Evolutionary conservation across 2,329 filamentous ascomycete genomes (phyloP).

Genomic region (Beauveria caledonica): DNA sequence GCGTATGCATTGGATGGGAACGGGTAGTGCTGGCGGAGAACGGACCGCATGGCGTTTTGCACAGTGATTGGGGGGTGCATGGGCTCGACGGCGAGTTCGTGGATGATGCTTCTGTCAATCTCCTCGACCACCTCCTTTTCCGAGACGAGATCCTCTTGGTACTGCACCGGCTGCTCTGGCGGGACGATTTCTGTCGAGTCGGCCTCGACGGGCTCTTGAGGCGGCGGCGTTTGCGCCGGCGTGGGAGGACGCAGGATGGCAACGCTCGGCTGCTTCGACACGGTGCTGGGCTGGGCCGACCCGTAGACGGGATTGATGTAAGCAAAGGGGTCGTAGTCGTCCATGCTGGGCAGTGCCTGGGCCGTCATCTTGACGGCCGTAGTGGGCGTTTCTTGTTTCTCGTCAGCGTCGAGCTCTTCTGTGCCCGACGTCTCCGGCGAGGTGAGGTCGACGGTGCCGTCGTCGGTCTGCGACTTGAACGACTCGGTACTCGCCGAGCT

Average conservation of each 20-base stretch:
- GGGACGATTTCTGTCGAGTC: neutral
- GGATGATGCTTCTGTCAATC: constrained; percentile 36
- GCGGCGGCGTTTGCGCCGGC: constrained; percentile 35
- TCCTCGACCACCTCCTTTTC: constrained; percentile 15
- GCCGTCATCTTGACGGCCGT: neutral
- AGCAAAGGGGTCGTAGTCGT: constrained; percentile 42
- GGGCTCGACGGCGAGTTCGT: constrained; percentile 33
- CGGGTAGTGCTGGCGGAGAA: constrained; percentile 44
- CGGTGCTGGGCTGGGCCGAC: constrained; percentile 16
- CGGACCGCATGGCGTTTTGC: constrained; percentile 48
- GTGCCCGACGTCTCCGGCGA: neutral
- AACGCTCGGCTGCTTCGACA: constrained; percentile 16
- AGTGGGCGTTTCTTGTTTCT: neutral
- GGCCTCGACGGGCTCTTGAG: constrained; percentile 13
- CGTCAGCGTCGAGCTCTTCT: neutral
- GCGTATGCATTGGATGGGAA: constrained; percentile 35
- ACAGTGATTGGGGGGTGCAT: constrained; percentile 42
- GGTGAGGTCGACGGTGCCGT: neutral
- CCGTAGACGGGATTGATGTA: constrained; percentile 21
- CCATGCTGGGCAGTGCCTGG: constrained; percentile 14
- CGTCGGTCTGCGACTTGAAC: neutral
- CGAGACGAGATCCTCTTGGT: neutral
- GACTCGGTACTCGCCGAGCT: neutral
- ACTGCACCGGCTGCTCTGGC: neutral
- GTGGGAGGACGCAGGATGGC: constrained; percentile 31